Conservation (phyloP, 441 rosid species). For the Pelargonium fulgidum region DNA sequence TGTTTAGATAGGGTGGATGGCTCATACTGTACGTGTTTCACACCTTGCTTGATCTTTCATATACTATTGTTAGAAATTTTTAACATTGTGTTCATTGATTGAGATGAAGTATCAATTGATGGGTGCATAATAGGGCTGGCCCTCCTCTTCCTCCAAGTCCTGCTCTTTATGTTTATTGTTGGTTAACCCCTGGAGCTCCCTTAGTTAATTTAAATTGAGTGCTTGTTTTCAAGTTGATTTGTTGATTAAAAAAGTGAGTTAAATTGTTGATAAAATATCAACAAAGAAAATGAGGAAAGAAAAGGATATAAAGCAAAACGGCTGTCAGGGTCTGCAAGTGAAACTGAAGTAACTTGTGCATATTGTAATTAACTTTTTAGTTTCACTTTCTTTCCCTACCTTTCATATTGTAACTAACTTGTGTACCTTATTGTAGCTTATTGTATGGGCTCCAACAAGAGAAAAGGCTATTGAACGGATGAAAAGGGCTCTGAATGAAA, state of each 20-base stretch:
- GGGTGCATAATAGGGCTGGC: neutral
- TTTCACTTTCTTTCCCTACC: slow-evolving; percentile 8
- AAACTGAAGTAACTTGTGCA: too few relatives aligned
- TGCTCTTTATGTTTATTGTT: neutral
- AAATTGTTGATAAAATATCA: neutral
- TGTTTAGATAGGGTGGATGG: neutral
- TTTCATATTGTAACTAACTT: slow-evolving; percentile 8
- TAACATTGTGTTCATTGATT: neutral
- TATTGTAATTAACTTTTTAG: too few relatives aligned
- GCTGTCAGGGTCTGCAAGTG: neutral
- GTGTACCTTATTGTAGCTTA: slow-evolving; percentile 46
- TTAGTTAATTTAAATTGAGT: neutral
- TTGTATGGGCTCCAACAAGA: slow-evolving; percentile 97
- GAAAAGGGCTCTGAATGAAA: slow-evolving; percentile 93
- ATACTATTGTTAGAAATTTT: neutral
- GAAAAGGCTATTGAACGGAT: slow-evolving; percentile 93
- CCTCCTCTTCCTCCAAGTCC: neutral
- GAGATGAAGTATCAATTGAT: neutral
- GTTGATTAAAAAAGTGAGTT: neutral
- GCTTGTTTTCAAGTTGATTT: neutral
- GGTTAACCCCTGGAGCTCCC: neutral
- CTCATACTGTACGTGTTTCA: neutral
- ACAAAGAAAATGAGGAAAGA: neutral
- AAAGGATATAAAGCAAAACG: neutral
- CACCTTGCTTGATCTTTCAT: too few relatives aligned